Conservation (phyloP, 768 basidiomycete genomes). For the Lentinula boryana region DNA sequence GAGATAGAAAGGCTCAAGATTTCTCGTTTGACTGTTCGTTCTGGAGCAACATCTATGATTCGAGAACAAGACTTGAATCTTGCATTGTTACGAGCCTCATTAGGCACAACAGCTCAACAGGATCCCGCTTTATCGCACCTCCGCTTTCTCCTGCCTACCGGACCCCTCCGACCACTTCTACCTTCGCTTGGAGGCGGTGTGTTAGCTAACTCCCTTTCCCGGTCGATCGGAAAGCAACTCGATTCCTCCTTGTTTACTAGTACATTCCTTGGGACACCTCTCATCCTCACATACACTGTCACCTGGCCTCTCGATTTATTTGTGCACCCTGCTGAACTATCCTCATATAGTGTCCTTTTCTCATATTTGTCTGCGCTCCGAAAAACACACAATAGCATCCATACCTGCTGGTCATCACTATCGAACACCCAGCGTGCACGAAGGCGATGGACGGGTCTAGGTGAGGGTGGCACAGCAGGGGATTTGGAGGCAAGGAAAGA, state of each 20-base stretch:
- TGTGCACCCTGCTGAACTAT: constrained; percentile 68
- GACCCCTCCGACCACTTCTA: constrained; percentile 75
- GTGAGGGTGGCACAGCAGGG: constrained; percentile 77
- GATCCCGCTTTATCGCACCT: constrained; percentile 72
- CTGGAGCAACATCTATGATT: constrained; percentile 68
- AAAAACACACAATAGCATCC: constrained; percentile 76
- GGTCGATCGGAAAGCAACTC: constrained; percentile 20
- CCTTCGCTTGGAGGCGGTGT: constrained; percentile 52
- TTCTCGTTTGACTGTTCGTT: constrained; percentile 65
- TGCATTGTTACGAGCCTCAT: constrained; percentile 78
- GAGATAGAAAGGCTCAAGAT: constrained; percentile 83
- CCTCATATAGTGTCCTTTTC: constrained; percentile 72
- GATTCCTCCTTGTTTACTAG: constrained; percentile 59
- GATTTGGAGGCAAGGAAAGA: constrained; percentile 59
- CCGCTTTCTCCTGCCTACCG: constrained; percentile 72
- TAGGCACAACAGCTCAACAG: constrained; percentile 84
- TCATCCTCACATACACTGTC: constrained; percentile 64
- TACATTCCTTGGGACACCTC: constrained; percentile 73
- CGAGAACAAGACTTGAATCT: constrained; percentile 88
- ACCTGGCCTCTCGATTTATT: constrained; percentile 90
- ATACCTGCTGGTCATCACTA: constrained; percentile 78
- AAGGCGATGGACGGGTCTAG: constrained; percentile 79
- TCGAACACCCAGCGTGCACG: constrained; percentile 83
- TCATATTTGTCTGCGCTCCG: constrained; percentile 79
- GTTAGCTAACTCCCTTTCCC: constrained; percentile 28